A percentile compares a stretch with the other conserved stretches of the same genome.
Conservation (phyloP, 345 rosid species). For the Lumnitzera littorea region DNA sequence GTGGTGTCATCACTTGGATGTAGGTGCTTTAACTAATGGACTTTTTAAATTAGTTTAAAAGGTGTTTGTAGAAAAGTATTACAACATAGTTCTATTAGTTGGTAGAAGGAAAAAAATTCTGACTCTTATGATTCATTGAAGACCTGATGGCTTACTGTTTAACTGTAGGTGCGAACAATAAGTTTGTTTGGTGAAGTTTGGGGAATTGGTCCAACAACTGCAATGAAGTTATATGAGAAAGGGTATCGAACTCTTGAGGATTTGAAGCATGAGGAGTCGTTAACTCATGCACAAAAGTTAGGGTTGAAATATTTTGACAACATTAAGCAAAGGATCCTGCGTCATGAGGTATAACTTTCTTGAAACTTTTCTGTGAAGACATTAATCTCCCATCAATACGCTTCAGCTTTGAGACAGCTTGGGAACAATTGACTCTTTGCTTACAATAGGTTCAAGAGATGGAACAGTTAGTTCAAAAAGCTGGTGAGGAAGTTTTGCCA, state of each 20-base stretch:
- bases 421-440: constrained; percentile 1
- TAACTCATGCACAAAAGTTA: constrained; percentile 70
- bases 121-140: no score
- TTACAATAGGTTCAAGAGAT: constrained; percentile 64
- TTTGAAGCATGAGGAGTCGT: constrained; percentile 64
- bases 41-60: no score
- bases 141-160: not conserved
- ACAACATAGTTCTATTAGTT: no score
- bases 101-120: no score
- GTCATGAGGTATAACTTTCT: constrained; percentile 53
- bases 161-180: constrained; percentile 65
- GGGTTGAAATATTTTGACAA: constrained; percentile 95
- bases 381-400: no score
- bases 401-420: no score
- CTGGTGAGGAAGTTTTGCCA: constrained; percentile 62
- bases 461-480: constrained; percentile 69
- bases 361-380: not conserved
- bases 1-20: no score
- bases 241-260: constrained; percentile 76
- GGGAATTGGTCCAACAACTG: constrained; percentile 98
- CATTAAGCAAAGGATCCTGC: constrained; percentile 75
- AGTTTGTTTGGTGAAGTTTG: constrained; percentile 89
- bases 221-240: constrained; percentile 84
- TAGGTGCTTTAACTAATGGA: no score
- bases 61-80: no score